Base-by-base conservation (phyloP, 306 rosid species). In the Cyamopsis tetragonoloba region DNA sequence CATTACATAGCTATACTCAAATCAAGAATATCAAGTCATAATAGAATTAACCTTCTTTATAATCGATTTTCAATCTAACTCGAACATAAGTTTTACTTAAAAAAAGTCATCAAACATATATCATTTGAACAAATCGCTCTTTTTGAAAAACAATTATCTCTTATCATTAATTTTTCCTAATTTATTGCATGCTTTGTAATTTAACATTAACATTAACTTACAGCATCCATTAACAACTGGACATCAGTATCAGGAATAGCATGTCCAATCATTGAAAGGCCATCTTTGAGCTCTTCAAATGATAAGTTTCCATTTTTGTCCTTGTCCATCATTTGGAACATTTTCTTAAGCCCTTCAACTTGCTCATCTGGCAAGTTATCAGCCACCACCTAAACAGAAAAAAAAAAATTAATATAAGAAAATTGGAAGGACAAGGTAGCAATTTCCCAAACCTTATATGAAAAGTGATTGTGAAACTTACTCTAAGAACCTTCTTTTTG, bases 401-500 rank as follows among this genome's bases (percentile, higher is more conserved):
- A n/a, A n/a, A n/a, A n/a, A n/a, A n/a, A n/a, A n/a, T n/a, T n/a
- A n/a, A n/a, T n/a, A n/a, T n/a, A n/a, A n/a, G n/a, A n/a, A n/a
- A n/a, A n/a, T n/a, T n/a, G n/a, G n/a, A n/a, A n/a, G n/a, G n/a
- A n/a, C n/a, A 30, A 47, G 42, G 28, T 20, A 38, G 7, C 19
- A 49, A 56, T 31, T 13, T 23, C 9, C 1, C 18, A 7, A 6
- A 24, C 7, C 1, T 38, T 24, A 30, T 3, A 2, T 55, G 14
- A 10, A 38, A 65, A 41, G 19, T 38, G 13, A 10, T 51, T 22
- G 2, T 19, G 11, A 48, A 77, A 81, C 91, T 77, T 88, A 88
- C 98, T 81, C 93, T 84, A 18, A 89, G 98, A 68, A 86, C 98
- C 50, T 84, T 93, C 85, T 85, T 89, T 86, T 93, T 93, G 79